Evolutionary conservation across 2,329 filamentous ascomycete species (phyloP).

Genomic region (Cladosporium sp.): DNA sequence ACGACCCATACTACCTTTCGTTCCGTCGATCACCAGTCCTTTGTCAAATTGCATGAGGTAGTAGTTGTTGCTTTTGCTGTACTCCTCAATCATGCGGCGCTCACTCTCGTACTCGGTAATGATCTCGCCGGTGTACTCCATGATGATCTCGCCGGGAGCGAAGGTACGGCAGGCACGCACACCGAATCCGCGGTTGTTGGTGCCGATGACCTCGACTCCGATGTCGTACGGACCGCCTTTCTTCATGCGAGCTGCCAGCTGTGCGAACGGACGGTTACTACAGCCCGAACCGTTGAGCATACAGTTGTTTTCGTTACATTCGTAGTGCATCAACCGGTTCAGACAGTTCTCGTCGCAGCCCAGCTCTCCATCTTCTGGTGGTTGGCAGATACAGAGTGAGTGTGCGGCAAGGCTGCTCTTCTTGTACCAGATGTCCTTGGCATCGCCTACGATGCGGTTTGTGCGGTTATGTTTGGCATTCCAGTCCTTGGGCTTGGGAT

Average conservation of each 20-base stretch:
- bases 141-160: slow-evolving; percentile 87
- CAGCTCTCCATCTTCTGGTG: slow-evolving; percentile 46
- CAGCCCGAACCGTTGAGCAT: slow-evolving; percentile 72
- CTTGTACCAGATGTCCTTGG: slow-evolving; percentile 38
- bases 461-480: slow-evolving; percentile 72
- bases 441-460: slow-evolving; percentile 70
- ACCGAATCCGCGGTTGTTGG: slow-evolving; percentile 81
- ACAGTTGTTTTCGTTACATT: slow-evolving; percentile 91
- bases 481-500: slow-evolving; percentile 92
- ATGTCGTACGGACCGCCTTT: slow-evolving; percentile 81
- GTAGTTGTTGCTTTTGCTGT: slow-evolving; percentile 96
- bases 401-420: slow-evolving; percentile 26
- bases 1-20: slow-evolving; percentile 89
- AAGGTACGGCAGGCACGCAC: slow-evolving; percentile 90
- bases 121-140: slow-evolving; percentile 97
- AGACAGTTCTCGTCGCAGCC: slow-evolving; percentile 89
- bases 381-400: slow-evolving; percentile 68
- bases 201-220: slow-evolving; percentile 94
- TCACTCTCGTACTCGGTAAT: slow-evolving; percentile 95
- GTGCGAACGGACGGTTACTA: slow-evolving; percentile 83
- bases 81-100: slow-evolving; percentile 85
- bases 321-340: slow-evolving; percentile 95
- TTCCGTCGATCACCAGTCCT: slow-evolving; percentile 98
- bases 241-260: slow-evolving; percentile 71
- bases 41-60: slow-evolving; percentile 99